Evolutionary conservation across 495 filamentous ascomycete species (phyloP), one percentile per base, ranked within the genome.

Genomic region (Tricharina praecox): DNA sequence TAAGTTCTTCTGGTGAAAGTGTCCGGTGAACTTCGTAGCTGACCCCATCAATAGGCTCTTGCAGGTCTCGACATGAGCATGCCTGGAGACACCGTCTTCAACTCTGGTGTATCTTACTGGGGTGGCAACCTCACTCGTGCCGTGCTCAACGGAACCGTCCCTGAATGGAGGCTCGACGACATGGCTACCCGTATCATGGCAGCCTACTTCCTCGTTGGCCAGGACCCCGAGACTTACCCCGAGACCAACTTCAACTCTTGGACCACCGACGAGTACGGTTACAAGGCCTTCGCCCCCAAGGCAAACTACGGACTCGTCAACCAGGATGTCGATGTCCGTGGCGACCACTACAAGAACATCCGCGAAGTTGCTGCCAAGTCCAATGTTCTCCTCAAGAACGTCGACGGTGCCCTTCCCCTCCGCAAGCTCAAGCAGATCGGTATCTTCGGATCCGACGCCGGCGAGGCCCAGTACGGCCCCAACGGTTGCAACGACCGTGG

Each of bases 11-110:
- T 5, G 28, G 7, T 5, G 13, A 32, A 5, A 32, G 28, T 32
- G 28, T 32, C 7, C 28, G 13, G 13, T 5, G 28, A 13, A 32
- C 7, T 32, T 32, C 13, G n/a, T n/a, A 13, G 28, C 28, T 32
- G 13, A 32, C 28, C 28, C 13, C 28, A 5, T 32, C 28, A 13
- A 37, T 37, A 37, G 34, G 16, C 84, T 24, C 66, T 85, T 21
- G 90, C 90, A 39, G 90, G 90, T 45, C 64, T 95, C 38, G 88
- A 97, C 59, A 92, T 93, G 86, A 75, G 77, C 8, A 95, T 95
- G 87, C 87, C 90, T 32, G 88, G 90, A 50, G 90, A 97, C 56
- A 73, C 78, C 4, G 48, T 60, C 26, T 88, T 94, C 62, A 71
- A 80, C 56, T 76, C 70, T 20, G 82, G 77, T 19, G 64, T 66